Percentiles rank a stretch among this genome's conserved stretches.
Conservation (phyloP, 2,329 filamentous ascomycete genomes). For the Trichoderma citrinoviride region DNA sequence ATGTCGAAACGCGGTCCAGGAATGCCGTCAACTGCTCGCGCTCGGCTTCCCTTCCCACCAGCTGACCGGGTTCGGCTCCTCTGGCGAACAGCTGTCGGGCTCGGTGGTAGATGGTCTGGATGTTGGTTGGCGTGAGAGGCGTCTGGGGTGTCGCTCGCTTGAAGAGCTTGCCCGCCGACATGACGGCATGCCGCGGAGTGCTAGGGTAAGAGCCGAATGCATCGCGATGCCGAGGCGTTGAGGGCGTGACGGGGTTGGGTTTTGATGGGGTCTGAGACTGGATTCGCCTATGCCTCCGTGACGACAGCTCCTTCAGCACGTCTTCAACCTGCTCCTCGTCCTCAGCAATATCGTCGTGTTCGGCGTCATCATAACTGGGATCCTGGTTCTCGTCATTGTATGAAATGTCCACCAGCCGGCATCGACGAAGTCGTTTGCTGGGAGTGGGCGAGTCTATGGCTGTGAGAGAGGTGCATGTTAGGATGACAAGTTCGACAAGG, state of each 20-base stretch:
- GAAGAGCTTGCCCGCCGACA: conserved; percentile 69
- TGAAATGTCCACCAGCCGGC: conserved; percentile 39
- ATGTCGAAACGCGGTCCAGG: conserved; percentile 60
- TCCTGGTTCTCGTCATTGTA: conserved; percentile 69
- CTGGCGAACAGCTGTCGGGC: conserved; percentile 85
- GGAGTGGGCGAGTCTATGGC: conserved; percentile 34
- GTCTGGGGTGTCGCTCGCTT: conserved; percentile 79
- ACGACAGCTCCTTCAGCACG: conserved; percentile 37
- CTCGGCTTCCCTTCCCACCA: conserved; percentile 74
- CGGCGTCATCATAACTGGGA: conserved; percentile 28
- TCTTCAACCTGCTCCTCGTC: conserved; percentile 45
- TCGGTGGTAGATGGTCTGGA: conserved; percentile 78
- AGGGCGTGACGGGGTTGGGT: conserved; percentile 62
- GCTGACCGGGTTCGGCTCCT: conserved; percentile 67
- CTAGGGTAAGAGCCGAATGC: conserved; percentile 67
- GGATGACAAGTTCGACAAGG: neutral
- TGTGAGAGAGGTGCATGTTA: conserved; percentile 19
- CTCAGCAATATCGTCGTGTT: conserved; percentile 34
- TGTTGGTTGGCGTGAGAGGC: conserved; percentile 64
- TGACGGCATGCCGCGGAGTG: conserved; percentile 81
- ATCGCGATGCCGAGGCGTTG: conserved; percentile 77
- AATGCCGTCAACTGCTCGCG: conserved; percentile 66
- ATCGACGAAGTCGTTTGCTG: conserved; percentile 46
- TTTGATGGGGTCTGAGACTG: conserved; percentile 35
- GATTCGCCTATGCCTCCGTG: conserved; percentile 30